Conservation (phyloP, 2,329 filamentous ascomycete genomes). For the Alternaria longipes region DNA sequence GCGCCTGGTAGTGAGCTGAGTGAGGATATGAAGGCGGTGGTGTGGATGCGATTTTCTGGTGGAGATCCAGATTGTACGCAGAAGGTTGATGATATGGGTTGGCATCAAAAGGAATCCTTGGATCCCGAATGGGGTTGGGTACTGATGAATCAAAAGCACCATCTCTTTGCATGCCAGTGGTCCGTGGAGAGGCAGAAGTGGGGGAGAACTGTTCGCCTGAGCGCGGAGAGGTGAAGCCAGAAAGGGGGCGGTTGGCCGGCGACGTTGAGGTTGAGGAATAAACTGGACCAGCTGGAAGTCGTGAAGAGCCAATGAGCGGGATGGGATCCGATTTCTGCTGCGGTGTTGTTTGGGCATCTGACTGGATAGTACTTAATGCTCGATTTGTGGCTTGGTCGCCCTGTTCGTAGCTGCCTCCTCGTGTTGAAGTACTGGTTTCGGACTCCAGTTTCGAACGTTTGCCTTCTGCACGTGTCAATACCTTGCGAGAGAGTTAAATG, state of each 20-base stretch:
- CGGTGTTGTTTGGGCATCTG: conserved; percentile 25
- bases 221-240: conserved; percentile 47
- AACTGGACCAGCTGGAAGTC: conserved; percentile 36
- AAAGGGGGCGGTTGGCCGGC: conserved; percentile 41
- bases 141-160: conserved; percentile 32
- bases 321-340: conserved; percentile 39
- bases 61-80: conserved; percentile 27
- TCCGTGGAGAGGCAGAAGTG: conserved; percentile 46
- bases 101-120: conserved; percentile 30
- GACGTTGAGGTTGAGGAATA: conserved; percentile 47
- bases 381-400: conserved; percentile 36
- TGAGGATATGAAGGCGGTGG: conserved; percentile 31
- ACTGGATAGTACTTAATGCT: conserved; percentile 41
- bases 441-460: conserved; percentile 57
- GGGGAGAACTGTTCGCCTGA: conserved; percentile 48
- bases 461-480: conserved; percentile 47
- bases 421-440: conserved; percentile 46
- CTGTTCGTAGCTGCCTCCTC: conserved; percentile 44
- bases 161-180: conserved; percentile 39
- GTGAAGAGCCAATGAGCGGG: conserved; percentile 36
- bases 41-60: conserved; percentile 28
- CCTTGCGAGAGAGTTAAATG: conserved; percentile 7
- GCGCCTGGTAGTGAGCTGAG: conserved; percentile 31
- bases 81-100: conserved; percentile 28
- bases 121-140: conserved; percentile 31